A percentile compares a stretch with the other conserved stretches of the same genome.
phyloP scores from a whole-genome alignment of 345 rosid species.

The Leavenworthia alabamica region DNA sequence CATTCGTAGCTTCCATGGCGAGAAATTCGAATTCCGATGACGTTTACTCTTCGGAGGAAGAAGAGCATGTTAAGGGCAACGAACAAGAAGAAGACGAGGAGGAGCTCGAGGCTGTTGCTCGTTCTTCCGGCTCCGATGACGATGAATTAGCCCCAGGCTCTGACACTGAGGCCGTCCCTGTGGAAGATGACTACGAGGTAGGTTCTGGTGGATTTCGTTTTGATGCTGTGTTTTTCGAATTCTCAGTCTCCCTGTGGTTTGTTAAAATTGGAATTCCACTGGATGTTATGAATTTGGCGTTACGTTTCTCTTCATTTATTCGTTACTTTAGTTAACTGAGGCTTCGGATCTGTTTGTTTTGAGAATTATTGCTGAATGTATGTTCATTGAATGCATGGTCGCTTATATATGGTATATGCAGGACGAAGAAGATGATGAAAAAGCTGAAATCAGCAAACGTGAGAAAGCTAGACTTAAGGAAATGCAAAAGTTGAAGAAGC shows the following conservation, averaged over 20 bases:
- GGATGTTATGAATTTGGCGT: neutral
- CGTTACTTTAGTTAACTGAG: neutral
- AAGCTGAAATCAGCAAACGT: constrained; percentile 64
- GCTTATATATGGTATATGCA: constrained; percentile 21
- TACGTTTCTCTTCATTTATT: neutral
- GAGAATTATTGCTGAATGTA: neutral
- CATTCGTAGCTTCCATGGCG: constrained; percentile 49
- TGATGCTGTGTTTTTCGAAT: neutral
- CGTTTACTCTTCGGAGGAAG: constrained; percentile 51
- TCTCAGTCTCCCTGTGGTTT: neutral
- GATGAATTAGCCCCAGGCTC: constrained; percentile 25
- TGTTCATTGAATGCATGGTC: neutral
- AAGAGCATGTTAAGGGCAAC: constrained; percentile 51
- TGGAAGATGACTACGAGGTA: constrained; percentile 35
- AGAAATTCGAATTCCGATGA: constrained; percentile 51
- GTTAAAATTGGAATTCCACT: neutral
- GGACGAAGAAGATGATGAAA: constrained; percentile 43
- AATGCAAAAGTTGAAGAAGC: constrained; percentile 83
- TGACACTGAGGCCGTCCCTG: constrained; percentile 39
- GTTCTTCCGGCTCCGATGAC: constrained; percentile 61
- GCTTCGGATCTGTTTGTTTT: neutral
- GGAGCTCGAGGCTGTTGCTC: constrained; percentile 90
- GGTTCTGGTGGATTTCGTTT: constrained; percentile 5
- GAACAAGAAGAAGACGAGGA: constrained; percentile 71
- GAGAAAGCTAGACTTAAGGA: constrained; percentile 82